phyloP scores from a whole-genome alignment of 129 eudicot genomes.

The Rutidosis leptorrhynchoides region DNA sequence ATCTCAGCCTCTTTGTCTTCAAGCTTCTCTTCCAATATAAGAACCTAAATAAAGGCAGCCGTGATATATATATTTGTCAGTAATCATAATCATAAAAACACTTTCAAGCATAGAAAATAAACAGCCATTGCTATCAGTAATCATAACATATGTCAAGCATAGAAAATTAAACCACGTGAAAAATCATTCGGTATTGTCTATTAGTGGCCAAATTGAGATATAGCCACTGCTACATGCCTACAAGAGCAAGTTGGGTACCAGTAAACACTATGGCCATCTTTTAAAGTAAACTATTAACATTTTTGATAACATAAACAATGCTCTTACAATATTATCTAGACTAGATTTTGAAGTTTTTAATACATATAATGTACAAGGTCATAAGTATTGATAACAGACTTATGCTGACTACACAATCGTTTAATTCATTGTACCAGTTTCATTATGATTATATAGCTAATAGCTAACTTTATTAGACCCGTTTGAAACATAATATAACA shows the following conservation, averaged over 20 bases:
- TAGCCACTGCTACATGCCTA: neutral
- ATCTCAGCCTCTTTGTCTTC: slow-evolving; percentile 73
- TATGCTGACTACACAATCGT: neutral
- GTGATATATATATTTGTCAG: neutral
- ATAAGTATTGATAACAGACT: neutral
- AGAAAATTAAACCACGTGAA: neutral
- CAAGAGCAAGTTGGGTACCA: neutral
- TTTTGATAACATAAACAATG: neutral
- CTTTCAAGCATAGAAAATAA: neutral
- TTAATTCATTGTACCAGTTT: neutral
- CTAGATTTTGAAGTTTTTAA: no score
- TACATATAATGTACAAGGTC: neutral
- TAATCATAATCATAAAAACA: neutral
- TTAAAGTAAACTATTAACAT: neutral
- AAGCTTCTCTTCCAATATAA: slow-evolving; percentile 73
- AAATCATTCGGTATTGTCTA: neutral
- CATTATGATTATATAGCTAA: no score
- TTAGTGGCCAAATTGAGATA: neutral
- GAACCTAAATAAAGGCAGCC: slow-evolving; percentile 39
- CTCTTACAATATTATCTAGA: neutral
- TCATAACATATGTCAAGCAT: neutral
- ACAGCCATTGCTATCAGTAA: no score
- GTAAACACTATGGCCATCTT: neutral
- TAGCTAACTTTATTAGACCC: neutral
- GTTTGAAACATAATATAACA: neutral